These are phyloP conservation scores for Inga leiocalycina DNA, from an alignment of 306 rosid genomes.

Conservation along the genomic window DNA sequence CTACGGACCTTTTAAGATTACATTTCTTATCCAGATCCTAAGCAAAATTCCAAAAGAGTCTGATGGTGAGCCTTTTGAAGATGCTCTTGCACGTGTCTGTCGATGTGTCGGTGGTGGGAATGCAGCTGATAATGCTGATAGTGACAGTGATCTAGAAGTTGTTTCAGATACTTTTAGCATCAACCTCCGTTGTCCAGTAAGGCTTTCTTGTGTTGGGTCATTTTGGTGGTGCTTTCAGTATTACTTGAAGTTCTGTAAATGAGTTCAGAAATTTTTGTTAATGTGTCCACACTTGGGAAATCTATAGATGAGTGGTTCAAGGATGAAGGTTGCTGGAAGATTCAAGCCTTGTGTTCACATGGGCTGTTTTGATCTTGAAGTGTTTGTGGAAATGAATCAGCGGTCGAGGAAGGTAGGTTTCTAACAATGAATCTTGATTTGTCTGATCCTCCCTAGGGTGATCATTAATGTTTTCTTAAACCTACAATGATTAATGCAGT, in stretches of 20 bases:
- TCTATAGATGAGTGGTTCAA: slow-evolving; percentile 94
- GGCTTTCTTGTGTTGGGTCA: slow-evolving; percentile 41
- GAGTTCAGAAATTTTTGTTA: slow-evolving; percentile 25
- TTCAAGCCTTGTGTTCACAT: slow-evolving; percentile 94
- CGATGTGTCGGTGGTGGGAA: slow-evolving; percentile 85
- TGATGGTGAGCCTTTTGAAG: slow-evolving; percentile 86
- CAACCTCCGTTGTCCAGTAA: slow-evolving; percentile 96
- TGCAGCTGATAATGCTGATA: slow-evolving; percentile 73
- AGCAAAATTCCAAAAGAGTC: slow-evolving; percentile 77
- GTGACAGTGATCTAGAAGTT: slow-evolving; percentile 96
- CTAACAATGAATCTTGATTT: slow-evolving; percentile 10
- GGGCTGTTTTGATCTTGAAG: slow-evolving; percentile 98
- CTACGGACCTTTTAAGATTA: slow-evolving; percentile 1
- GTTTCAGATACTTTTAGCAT: slow-evolving; percentile 86
- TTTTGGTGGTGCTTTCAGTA: background rate
- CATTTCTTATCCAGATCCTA: slow-evolving; percentile 57
- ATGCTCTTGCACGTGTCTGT: slow-evolving; percentile 90
- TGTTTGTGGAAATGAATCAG: slow-evolving; percentile 95
- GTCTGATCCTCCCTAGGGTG: background rate
- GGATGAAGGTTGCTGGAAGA: slow-evolving; percentile 98
- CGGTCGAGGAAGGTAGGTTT: slow-evolving; percentile 91
- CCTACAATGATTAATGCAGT: slow-evolving; percentile 70
- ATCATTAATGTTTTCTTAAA: slow-evolving; percentile 28
- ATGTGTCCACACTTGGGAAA: slow-evolving; percentile 23
- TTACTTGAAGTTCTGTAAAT: slow-evolving; percentile 7